Base-by-base conservation (phyloP, 495 filamentous ascomycete species). In the Letharia lupina region DNA sequence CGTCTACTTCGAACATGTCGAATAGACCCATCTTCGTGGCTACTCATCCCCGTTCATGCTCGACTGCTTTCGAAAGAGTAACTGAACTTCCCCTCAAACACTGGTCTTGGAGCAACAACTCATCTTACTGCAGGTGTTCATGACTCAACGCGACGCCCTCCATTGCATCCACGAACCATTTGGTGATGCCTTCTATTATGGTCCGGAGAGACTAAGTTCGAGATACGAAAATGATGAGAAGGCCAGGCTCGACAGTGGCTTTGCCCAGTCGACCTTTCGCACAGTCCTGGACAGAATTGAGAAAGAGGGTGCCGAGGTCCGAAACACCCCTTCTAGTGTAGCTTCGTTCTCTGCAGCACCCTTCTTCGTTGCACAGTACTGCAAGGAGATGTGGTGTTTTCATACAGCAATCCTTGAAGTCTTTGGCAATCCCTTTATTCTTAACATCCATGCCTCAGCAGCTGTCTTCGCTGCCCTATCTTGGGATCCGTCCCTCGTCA, bases 121-220 rank as follows among this genome's bases (percentile, higher is more conserved):
- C n/a, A 71, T 33, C 62, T 33, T 12, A 3, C 39, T 45, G 16
- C 68, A 96, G 91, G 90, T 97, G 67, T 96, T 98, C 75, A 97
- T 98, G 94, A 96, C 93, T 68, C 86, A 89, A 66, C 79, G 81
- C 37, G 88, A 93, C 67, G 87, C 81, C 35, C 82, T 98, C 40
- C 78, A 84, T 68, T 96, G 91, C 74, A 77, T 93, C 69, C 94
- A 98, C 74, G 94, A 98, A 75, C 94, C 94, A 2, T 97, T 97
- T 70, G 94, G 94, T 20, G 94, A 98, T 74, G 90, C 92, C 65
- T 98, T 91, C 76, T 97, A 98, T 77, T 97, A 87, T 71, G 93
- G 93, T 35, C 91, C 92, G 0, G 94, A 98, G 77, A 80, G 91
- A 54, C 81, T 97, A 64, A 87, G 87, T 70, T 76, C 81, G 48